Conservation (phyloP, 495 filamentous ascomycete genomes). For the Penicillium salamii region DNA sequence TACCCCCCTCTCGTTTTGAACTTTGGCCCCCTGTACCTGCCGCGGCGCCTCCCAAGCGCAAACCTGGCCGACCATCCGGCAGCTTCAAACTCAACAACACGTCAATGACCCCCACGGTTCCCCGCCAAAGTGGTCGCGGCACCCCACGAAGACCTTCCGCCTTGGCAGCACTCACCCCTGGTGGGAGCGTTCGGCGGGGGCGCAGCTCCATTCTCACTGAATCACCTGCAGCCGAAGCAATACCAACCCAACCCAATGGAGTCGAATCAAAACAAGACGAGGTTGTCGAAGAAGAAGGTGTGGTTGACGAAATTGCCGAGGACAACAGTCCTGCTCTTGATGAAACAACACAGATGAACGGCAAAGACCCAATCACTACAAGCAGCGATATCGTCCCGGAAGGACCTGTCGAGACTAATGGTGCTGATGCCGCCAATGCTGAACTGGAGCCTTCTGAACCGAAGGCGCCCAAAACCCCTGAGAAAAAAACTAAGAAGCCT, state of each 20-base stretch:
- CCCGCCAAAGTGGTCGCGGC: constrained; percentile 35
- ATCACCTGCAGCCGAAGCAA: constrained; percentile 29
- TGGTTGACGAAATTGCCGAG: constrained; percentile 25
- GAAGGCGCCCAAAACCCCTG: constrained; percentile 12
- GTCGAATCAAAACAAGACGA: constrained; percentile 13
- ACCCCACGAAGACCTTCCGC: constrained; percentile 36
- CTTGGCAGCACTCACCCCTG: constrained; percentile 28
- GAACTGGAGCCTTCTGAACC: neutral
- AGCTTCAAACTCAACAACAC: constrained; percentile 15
- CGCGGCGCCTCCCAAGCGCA: constrained; percentile 37
- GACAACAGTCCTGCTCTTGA: constrained; percentile 9
- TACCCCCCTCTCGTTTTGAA: constrained; percentile 79
- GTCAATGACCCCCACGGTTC: constrained; percentile 29
- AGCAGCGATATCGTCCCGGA: constrained; percentile 9
- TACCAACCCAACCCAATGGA: constrained; percentile 17
- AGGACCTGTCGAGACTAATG: constrained; percentile 18
- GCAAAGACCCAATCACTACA: neutral
- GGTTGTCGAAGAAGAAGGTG: constrained; percentile 23
- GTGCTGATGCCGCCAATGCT: constrained; percentile 17
- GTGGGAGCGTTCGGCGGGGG: constrained; percentile 32
- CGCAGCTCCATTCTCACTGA: constrained; percentile 36
- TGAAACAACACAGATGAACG: neutral
- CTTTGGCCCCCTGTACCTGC: constrained; percentile 78
- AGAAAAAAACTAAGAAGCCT: constrained; percentile 12
- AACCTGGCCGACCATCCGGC: constrained; percentile 46